A percentile compares a stretch with the other conserved stretches of the same genome.
These are phyloP conservation scores for Blastomyces parvus DNA, from an alignment of 2,329 filamentous ascomycete species.

Conservation along the genomic window DNA sequence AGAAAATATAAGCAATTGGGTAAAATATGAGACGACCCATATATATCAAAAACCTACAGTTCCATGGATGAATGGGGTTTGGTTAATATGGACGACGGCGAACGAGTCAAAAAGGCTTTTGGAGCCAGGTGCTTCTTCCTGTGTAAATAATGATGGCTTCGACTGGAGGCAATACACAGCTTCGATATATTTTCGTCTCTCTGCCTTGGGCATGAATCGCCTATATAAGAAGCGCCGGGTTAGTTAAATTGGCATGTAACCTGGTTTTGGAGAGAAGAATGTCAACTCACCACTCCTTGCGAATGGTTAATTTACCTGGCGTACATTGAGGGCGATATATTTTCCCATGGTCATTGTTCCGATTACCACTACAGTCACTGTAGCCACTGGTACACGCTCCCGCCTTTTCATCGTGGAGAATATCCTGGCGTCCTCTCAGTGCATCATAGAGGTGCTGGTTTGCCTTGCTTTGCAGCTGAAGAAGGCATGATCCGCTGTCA, in stretches of 20 bases:
- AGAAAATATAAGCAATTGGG: neutral
- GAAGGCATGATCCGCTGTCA: constrained; percentile 8
- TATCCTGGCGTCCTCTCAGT: constrained; percentile 2
- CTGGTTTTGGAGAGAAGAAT: neutral
- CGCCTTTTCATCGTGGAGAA: neutral
- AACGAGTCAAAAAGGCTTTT: constrained; percentile 17
- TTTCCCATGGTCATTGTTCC: neutral
- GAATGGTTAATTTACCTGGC: constrained; percentile 11
- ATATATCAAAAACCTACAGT: constrained; percentile 11
- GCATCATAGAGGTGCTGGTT: constrained; percentile 8
- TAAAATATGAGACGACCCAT: neutral
- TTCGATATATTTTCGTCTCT: constrained; percentile 14
- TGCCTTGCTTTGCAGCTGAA: constrained; percentile 12
- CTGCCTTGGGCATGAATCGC: constrained; percentile 13
- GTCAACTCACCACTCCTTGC: constrained; percentile 14
- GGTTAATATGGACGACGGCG: constrained; percentile 15
- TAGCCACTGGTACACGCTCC: neutral
- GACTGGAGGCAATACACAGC: constrained; percentile 16
- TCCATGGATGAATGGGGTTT: constrained; percentile 14
- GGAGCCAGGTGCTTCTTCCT: constrained; percentile 14
- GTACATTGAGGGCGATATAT: constrained; percentile 4
- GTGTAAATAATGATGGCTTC: constrained; percentile 11
- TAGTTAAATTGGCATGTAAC: neutral
- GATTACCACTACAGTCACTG: neutral
- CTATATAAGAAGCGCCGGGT: constrained; percentile 4